Conservation (phyloP, 306 rosid species). For the Quercus suber region DNA sequence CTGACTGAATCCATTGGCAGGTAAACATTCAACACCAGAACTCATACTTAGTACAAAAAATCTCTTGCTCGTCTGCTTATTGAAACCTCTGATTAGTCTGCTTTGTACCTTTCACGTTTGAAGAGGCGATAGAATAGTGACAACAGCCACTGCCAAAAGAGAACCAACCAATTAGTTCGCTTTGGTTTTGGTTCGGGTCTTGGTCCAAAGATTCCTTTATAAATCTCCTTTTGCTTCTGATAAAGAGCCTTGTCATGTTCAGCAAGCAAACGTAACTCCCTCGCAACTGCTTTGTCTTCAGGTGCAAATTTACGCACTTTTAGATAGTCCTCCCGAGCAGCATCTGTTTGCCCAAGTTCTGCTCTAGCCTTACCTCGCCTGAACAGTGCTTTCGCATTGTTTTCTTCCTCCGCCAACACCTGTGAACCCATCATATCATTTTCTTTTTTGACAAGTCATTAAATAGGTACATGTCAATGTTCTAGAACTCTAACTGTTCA, state of each 20-base stretch:
- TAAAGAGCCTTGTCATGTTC: conserved; percentile 81
- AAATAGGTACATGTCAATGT: not conserved
- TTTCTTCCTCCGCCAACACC: conserved; percentile 90
- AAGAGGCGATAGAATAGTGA: conserved; percentile 49
- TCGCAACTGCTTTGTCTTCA: conserved; percentile 73
- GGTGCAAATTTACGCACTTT: conserved; percentile 67
- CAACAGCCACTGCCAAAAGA: conserved; percentile 68
- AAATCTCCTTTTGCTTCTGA: conserved; percentile 91
- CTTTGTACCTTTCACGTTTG: conserved; percentile 46
- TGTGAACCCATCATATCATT: conserved; percentile 24
- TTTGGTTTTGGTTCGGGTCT: conserved; percentile 64
- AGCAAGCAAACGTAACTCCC: conserved; percentile 68
- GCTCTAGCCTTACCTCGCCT: conserved; percentile 90
- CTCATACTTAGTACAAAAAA: not conserved
- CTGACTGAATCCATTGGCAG: not conserved
- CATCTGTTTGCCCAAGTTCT: conserved; percentile 86
- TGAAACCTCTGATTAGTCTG: conserved; percentile 36
- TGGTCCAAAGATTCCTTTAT: conserved; percentile 90
- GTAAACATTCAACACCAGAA: conserved; percentile 3
- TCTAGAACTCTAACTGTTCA: not conserved
- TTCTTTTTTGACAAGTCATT: not conserved
- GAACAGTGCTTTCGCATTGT: conserved; percentile 77
- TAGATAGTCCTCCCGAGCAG: conserved; percentile 74
- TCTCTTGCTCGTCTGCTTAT: conserved; percentile 1
- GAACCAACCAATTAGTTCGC: conserved; percentile 40